Conservation (phyloP, 176 grass and related monocot species). For the Leersia perrieri region DNA sequence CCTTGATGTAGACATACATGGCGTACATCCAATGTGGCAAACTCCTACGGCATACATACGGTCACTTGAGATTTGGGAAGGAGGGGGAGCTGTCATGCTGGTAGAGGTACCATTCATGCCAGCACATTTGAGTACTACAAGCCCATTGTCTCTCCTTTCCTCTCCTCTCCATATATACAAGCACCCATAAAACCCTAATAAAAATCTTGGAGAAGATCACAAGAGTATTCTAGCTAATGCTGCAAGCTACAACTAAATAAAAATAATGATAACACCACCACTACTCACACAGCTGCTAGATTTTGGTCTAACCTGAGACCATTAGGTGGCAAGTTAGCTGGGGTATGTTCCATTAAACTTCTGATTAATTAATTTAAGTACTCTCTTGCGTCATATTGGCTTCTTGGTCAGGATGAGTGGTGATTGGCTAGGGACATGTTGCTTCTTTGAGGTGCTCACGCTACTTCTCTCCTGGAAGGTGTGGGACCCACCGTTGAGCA, state of each 20-base stretch:
- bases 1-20: not conserved
- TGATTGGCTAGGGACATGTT: conserved; percentile 33
- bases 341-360: not conserved
- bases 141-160: not conserved
- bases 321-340: not conserved
- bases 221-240: not conserved
- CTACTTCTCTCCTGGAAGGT: not conserved
- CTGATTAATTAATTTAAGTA: not conserved
- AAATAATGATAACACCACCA: too few species aligned
- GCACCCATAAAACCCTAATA: not conserved
- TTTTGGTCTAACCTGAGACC: not conserved
- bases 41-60: not conserved
- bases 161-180: too few species aligned
- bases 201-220: not conserved
- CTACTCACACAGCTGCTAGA: not conserved
- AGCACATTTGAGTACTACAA: conserved; percentile 20
- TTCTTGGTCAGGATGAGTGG: not conserved
- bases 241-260: not conserved
- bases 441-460: conserved; percentile 51
- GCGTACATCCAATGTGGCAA: not conserved
- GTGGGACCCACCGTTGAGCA: not conserved
- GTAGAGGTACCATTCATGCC: conserved; percentile 47
- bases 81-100: conserved; percentile 37
- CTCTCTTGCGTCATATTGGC: not conserved
- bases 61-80: conserved; percentile 21